Evolutionary conservation across 1,284 basidiomycete species (phyloP), one percentile per base, ranked within the genome.

Genomic region (Rhodofomes roseus): DNA sequence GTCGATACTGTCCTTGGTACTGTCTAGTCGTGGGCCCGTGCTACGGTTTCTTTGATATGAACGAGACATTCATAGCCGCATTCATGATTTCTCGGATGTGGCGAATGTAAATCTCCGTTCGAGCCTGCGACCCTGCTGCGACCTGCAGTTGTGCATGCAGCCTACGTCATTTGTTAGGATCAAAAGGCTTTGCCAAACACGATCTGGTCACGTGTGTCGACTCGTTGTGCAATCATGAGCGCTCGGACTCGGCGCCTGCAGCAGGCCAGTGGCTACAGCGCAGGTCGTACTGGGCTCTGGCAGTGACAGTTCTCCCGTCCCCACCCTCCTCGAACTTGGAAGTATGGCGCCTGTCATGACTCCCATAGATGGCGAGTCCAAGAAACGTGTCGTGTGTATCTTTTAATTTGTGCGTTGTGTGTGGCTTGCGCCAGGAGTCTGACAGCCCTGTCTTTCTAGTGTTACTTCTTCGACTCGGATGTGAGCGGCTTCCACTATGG

Each of bases 401-500:
- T n/a, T 58, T 14, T 29, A 22, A 16, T 12, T 18, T 11, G 29
- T 9, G 27, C 7, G 36, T 55, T 34, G 5, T 34, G 11, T 34
- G 31, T 34, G 37, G 16, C 16, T 18, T 39, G 37, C 37, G n/a
- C 16, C 3, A 40, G n/a, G 20, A 46, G 12, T 12, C 23, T 11
- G 8, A 48, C 46, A 2, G 50, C 31, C 29, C 5, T 34, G 37
- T 31, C n/a, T 16, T 12, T 16, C 11, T 29, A 96, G 94, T 96
- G 94, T 73, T 96, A 96, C 78, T 96, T 96, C 79, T 96, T 95
- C 76, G 97, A 99, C 77, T 97, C 95, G 20, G 97, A 99, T 74
- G 95, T 97, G 71, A 96, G 96, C 48, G 96, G 96, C 60, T 98
- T 97, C 74, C 96, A 98, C 74, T 98, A 98, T 87, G 96, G 96